Evolutionary conservation across 2,329 filamentous ascomycete genomes (phyloP).

Genomic region (Coleophoma eucalyptorum): DNA sequence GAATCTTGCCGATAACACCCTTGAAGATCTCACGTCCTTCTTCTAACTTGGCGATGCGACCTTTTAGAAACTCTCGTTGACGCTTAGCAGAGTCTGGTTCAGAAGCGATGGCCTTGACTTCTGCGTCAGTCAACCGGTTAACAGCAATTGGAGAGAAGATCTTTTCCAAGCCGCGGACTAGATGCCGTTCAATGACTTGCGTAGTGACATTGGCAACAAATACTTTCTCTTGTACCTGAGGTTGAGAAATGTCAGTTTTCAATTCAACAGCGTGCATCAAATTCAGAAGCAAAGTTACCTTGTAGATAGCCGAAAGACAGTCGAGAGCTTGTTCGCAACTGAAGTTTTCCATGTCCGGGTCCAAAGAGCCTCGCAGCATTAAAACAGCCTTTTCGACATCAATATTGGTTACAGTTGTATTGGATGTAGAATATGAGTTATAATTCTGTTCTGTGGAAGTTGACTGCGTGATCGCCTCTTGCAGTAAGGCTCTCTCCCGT

Average conservation of each 20-base stretch:
- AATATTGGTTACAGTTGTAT: background rate
- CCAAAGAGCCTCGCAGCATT: background rate
- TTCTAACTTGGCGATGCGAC: constrained; percentile 23
- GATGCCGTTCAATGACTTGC: constrained; percentile 30
- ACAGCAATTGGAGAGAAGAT: constrained; percentile 25
- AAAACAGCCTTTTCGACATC: no score
- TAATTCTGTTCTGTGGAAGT: background rate
- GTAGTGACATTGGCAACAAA: constrained; percentile 30
- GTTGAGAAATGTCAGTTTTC: background rate
- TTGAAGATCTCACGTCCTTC: constrained; percentile 23
- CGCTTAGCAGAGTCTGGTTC: constrained; percentile 19
- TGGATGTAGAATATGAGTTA: background rate
- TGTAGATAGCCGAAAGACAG: constrained; percentile 27
- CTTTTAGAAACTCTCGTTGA: constrained; percentile 18
- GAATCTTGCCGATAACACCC: constrained; percentile 9
- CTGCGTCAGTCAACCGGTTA: constrained; percentile 13
- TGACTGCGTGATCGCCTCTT: background rate
- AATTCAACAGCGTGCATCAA: background rate
- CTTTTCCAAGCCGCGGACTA: constrained; percentile 22
- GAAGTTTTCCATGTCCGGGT: constrained; percentile 24
- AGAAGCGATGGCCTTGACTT: constrained; percentile 21
- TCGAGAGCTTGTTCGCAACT: constrained; percentile 26
- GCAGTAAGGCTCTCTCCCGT: background rate
- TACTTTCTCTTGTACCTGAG: constrained; percentile 25
- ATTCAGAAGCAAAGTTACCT: constrained; percentile 14